These are phyloP conservation scores for Neltuma alba DNA, from an alignment of 306 rosid species.

Conservation along the genomic window DNA sequence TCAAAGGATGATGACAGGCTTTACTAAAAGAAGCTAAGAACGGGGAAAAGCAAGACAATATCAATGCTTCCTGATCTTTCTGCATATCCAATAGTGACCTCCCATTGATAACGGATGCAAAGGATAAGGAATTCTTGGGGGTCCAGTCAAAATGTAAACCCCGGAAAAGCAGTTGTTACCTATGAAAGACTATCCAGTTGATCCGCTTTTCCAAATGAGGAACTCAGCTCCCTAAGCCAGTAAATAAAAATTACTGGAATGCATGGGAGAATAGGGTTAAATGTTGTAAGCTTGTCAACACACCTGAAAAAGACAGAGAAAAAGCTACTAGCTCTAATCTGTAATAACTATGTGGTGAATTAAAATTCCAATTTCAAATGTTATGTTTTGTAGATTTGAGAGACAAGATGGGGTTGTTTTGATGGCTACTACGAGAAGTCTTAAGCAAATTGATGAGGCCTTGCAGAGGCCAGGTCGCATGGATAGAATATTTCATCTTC, in stretches of 20 bases:
- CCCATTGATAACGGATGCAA: background rate
- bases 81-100: background rate
- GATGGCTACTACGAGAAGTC: constrained; percentile 97
- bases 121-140: background rate
- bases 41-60: background rate
- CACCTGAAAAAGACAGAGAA: background rate
- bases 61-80: background rate
- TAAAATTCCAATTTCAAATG: constrained; percentile 14
- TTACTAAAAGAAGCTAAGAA: background rate
- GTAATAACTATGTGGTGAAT: constrained; percentile 24
- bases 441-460: constrained; percentile 89
- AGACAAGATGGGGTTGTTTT: constrained; percentile 98
- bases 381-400: constrained; percentile 72
- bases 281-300: background rate
- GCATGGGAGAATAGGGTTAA: background rate
- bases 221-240: background rate
- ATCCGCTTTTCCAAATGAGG: background rate
- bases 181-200: background rate
- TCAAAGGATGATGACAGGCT: background rate
- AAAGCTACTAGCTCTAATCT: constrained; percentile 11
- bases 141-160: background rate
- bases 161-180: background rate
- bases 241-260: background rate
- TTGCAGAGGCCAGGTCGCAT: constrained; percentile 97
- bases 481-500: constrained; percentile 99